Evolutionary conservation across 75 land plant genomes (phyloP).

Genomic region (Larix kaempferi): DNA sequence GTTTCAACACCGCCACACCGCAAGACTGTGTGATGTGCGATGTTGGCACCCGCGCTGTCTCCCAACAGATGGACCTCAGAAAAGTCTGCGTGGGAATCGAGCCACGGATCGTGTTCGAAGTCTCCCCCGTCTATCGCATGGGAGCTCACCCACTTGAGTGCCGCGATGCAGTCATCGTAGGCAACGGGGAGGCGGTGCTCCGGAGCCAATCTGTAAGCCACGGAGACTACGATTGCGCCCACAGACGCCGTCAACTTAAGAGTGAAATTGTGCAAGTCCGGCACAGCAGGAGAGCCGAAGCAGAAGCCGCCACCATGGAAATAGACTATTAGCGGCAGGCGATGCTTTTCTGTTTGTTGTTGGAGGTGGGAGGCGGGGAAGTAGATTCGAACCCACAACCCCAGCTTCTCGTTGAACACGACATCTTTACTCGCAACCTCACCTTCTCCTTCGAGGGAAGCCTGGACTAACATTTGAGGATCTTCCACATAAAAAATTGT

Average conservation of each 20-base stretch:
- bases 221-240: conserved; percentile 29
- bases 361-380: conserved; percentile 10
- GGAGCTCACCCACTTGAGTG: conserved; percentile 26
- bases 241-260: conserved; percentile 13
- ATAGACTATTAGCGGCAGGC: conserved; percentile 36
- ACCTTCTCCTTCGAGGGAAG: not conserved
- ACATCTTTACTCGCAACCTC: conserved; percentile 22
- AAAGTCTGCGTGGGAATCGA: conserved; percentile 25
- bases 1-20: not conserved
- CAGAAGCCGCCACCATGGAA: conserved; percentile 50
- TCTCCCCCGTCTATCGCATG: not conserved
- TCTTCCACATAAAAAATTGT: not conserved
- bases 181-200: conserved; percentile 42
- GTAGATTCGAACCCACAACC: conserved; percentile 38
- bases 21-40: not conserved
- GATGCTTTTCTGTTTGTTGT: not conserved
- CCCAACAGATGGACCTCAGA: conserved; percentile 39
- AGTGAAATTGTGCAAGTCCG: conserved; percentile 17
- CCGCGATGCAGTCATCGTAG: conserved; percentile 34
- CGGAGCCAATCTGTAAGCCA: conserved; percentile 39
- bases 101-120: conserved; percentile 15
- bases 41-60: conserved; percentile 40
- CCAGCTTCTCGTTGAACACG: conserved; percentile 13
- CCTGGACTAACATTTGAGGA: not conserved
- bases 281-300: conserved; percentile 10